Conservation (phyloP, 768 basidiomycete species). For the Asterophora parasitica region DNA sequence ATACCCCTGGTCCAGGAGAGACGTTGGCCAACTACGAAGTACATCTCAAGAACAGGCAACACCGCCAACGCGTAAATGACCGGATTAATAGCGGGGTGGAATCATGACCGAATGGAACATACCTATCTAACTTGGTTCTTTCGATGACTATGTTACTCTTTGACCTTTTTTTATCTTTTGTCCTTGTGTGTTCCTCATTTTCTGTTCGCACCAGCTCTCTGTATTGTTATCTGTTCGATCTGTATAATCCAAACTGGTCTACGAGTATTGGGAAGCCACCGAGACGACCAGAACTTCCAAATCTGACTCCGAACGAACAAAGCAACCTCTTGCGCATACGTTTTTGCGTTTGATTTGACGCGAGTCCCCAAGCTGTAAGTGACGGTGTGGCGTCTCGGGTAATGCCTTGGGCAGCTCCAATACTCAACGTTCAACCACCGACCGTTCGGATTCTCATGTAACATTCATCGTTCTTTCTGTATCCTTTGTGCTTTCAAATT, state of each 20-base stretch:
- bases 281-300: too few species aligned
- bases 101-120: conserved; percentile 14
- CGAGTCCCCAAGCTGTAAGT: too few species aligned
- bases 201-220: conserved; percentile 21
- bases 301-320: too few species aligned
- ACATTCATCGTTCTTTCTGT: too few species aligned
- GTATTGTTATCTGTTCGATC: conserved; percentile 33
- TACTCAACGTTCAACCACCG: too few species aligned
- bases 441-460: too few species aligned
- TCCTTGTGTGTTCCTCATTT: background rate
- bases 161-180: conserved; percentile 11
- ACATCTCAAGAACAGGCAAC: conserved; percentile 82
- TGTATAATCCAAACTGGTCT: conserved; percentile 15
- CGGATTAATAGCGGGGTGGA: conserved; percentile 34
- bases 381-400: too few species aligned
- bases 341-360: too few species aligned
- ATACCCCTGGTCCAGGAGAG: conserved; percentile 86
- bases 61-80: conserved; percentile 68
- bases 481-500: too few species aligned
- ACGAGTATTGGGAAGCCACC: too few species aligned
- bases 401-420: too few species aligned
- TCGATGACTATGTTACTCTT: background rate
- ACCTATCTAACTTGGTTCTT: conserved; percentile 6
- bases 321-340: too few species aligned
- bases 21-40: conserved; percentile 88